phyloP scores from a whole-genome alignment of 2,329 filamentous ascomycete genomes.

The Aspergillus transmontanensis region DNA sequence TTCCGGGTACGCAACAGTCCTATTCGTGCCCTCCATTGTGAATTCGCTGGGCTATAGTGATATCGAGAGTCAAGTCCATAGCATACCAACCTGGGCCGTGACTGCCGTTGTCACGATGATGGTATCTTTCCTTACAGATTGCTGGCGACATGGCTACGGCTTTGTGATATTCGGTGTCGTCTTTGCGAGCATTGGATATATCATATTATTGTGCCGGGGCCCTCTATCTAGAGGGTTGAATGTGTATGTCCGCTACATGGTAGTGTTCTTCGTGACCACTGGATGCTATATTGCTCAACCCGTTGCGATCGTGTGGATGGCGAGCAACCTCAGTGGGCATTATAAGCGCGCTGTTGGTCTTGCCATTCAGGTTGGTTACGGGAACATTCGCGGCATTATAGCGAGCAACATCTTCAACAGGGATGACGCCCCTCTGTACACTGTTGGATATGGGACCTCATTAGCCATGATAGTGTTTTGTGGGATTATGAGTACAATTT shows the following conservation, averaged over 20 bases:
- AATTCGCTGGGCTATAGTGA: slow-evolving; percentile 36
- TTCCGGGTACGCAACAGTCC: slow-evolving; percentile 36
- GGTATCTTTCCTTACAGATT: slow-evolving; percentile 32
- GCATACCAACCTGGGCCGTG: slow-evolving; percentile 39
- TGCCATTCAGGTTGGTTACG: slow-evolving; percentile 45
- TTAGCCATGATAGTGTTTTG: slow-evolving; percentile 35
- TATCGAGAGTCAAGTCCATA: slow-evolving; percentile 37
- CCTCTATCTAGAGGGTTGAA: slow-evolving; percentile 24
- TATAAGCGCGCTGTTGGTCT: slow-evolving; percentile 44
- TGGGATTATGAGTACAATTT: slow-evolving; percentile 26
- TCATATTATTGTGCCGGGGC: slow-evolving; percentile 36
- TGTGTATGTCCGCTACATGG: slow-evolving; percentile 25
- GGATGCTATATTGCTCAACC: slow-evolving; percentile 33
- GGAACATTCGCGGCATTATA: slow-evolving; percentile 47
- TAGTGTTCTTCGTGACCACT: slow-evolving; percentile 27
- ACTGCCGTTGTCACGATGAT: slow-evolving; percentile 32
- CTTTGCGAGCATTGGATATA: slow-evolving; percentile 37
- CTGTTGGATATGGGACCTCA: slow-evolving; percentile 40
- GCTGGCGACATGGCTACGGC: slow-evolving; percentile 35
- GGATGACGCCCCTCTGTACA: slow-evolving; percentile 39
- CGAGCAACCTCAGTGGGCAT: slow-evolving; percentile 44
- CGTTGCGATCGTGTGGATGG: slow-evolving; percentile 37
- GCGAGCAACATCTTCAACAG: slow-evolving; percentile 44
- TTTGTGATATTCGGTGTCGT: slow-evolving; percentile 40
- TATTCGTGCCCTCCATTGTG: slow-evolving; percentile 41